A percentile compares a stretch with the other conserved stretches of the same genome.
phyloP scores from a whole-genome alignment of 1,284 basidiomycete genomes.

The Cryptococcus maquisensis region DNA sequence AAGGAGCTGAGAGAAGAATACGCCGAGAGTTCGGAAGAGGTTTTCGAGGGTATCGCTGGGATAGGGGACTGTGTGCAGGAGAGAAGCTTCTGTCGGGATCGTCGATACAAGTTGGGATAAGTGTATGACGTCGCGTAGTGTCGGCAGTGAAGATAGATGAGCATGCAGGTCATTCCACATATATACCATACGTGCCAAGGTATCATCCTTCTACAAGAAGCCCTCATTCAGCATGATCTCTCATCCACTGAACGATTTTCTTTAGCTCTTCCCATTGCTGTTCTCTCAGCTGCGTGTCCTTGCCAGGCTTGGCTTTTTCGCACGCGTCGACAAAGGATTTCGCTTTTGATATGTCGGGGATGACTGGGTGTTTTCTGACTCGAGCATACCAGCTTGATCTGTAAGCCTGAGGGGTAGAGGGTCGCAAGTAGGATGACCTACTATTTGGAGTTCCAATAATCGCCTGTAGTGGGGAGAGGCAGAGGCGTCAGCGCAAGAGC shows the following conservation, averaged over 20 bases:
- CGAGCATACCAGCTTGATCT: slow-evolving; percentile 37
- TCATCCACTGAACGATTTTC: slow-evolving; percentile 38
- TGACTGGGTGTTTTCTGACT: slow-evolving; percentile 31
- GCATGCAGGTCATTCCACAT: too few relatives aligned
- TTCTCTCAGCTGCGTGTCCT: slow-evolving; percentile 21
- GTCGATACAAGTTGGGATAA: too few relatives aligned
- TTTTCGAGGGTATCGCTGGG: too few relatives aligned
- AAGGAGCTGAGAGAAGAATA: too few relatives aligned
- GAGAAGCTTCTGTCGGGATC: too few relatives aligned
- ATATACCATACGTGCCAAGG: too few relatives aligned
- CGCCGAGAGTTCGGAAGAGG: too few relatives aligned
- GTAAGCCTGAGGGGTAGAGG: neutral
- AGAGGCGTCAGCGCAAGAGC: neutral
- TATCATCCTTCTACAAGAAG: too few relatives aligned
- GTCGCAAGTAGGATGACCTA: slow-evolving; percentile 14
- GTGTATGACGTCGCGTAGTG: too few relatives aligned
- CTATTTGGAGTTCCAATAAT: slow-evolving; percentile 50
- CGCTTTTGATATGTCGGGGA: slow-evolving; percentile 20
- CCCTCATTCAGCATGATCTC: slow-evolving; percentile 25
- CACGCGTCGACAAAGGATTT: slow-evolving; percentile 44
- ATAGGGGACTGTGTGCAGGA: too few relatives aligned
- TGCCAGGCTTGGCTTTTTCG: slow-evolving; percentile 14
- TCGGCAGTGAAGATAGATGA: too few relatives aligned
- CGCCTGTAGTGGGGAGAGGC: slow-evolving; percentile 21
- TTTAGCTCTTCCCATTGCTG: slow-evolving; percentile 44